Percentiles rank a stretch among this genome's conserved stretches.
phyloP scores from a whole-genome alignment of 257 asterid genomes.

The Ligustrum vulgare region DNA sequence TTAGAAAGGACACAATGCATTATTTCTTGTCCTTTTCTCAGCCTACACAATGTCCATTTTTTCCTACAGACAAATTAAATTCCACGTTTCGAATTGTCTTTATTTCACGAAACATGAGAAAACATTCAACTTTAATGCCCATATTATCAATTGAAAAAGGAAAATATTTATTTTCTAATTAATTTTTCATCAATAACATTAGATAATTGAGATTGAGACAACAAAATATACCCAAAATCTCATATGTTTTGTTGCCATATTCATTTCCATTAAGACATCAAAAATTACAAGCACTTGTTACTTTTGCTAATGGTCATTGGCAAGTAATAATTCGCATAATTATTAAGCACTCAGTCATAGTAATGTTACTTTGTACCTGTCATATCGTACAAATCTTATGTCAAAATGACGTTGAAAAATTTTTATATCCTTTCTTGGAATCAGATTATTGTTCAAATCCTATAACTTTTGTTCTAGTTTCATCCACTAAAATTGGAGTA shows the following conservation, averaged over 20 bases:
- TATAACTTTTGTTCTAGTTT: too few relatives aligned
- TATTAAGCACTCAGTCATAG: neutral
- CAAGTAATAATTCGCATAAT: neutral
- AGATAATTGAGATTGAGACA: constrained; percentile 1
- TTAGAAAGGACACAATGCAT: neutral
- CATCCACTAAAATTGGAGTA: too few relatives aligned
- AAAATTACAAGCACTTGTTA: neutral
- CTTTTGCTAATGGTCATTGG: neutral
- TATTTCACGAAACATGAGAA: constrained; percentile 9
- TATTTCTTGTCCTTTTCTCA: neutral
- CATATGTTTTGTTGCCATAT: neutral
- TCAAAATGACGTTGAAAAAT: neutral
- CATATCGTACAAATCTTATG: neutral
- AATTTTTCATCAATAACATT: neutral
- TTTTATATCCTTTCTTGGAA: too few relatives aligned
- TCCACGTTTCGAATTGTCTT: constrained; percentile 8
- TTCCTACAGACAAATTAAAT: neutral
- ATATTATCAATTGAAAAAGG: constrained; percentile 11
- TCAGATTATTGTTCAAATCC: too few relatives aligned
- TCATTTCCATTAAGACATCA: neutral
- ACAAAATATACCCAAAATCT: constrained; percentile 6
- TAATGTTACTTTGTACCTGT: neutral
- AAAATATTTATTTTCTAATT: neutral
- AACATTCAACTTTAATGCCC: neutral
- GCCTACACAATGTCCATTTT: neutral